These are phyloP conservation scores for Dothidotthia symphoricarpi DNA, from an alignment of 2,329 filamentous ascomycete genomes.

Conservation along the genomic window DNA sequence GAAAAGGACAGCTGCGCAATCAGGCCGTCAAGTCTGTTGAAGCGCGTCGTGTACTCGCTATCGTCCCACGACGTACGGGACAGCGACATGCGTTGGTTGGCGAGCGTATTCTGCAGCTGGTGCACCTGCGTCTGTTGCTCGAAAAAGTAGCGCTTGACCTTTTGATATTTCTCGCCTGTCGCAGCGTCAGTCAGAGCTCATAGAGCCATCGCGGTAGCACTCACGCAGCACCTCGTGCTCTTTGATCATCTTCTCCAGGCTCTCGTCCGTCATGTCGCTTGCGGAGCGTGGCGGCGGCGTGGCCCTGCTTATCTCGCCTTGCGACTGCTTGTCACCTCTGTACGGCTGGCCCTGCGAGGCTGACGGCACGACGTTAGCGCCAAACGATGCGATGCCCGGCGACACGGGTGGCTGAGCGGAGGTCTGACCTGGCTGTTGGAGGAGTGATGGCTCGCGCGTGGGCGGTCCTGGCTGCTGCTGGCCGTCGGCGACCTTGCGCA, in stretches of 20 bases:
- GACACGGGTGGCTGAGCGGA: conserved; percentile 37
- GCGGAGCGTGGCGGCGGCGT: conserved; percentile 48
- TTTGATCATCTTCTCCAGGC: conserved; percentile 48
- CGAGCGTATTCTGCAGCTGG: conserved; percentile 93
- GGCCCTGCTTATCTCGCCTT: conserved; percentile 39
- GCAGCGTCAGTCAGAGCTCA: conserved; percentile 1
- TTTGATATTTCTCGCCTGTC: conserved; percentile 90
- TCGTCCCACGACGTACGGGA: conserved; percentile 94
- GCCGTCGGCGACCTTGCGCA: conserved; percentile 37
- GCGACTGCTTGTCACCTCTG: conserved; percentile 38
- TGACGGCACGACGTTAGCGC: conserved; percentile 47
- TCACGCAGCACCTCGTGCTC: conserved; percentile 53
- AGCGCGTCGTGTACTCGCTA: conserved; percentile 85
- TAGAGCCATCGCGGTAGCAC: conserved; percentile 13
- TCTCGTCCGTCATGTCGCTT: conserved; percentile 50
- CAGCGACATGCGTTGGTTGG: conserved; percentile 90
- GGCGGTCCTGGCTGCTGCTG: conserved; percentile 31
- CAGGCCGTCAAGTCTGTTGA: conserved; percentile 86
- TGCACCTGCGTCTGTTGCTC: conserved; percentile 88
- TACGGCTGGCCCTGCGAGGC: conserved; percentile 47
- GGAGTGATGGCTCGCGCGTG: conserved; percentile 37
- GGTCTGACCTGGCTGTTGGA: conserved; percentile 41
- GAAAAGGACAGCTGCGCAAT: conserved; percentile 95
- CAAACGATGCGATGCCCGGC: conserved; percentile 45
- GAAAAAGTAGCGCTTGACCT: conserved; percentile 96